Conservation (phyloP, 2,329 filamentous ascomycete genomes). For the Gaeumannomyces sp. region DNA sequence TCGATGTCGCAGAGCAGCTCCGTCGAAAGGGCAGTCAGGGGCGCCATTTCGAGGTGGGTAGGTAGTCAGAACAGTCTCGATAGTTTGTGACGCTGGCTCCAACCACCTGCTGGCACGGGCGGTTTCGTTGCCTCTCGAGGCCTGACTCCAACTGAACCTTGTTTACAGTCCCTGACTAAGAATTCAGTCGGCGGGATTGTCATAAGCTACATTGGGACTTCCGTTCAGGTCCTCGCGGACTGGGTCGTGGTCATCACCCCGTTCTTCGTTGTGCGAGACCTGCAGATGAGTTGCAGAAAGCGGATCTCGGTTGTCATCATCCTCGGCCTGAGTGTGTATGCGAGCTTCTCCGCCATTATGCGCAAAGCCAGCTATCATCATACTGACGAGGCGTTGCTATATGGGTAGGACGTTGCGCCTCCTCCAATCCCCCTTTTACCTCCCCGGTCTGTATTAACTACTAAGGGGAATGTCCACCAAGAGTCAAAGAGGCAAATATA, state of each 20-base stretch:
- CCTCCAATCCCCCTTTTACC: neutral
- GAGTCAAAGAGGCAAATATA: constrained; percentile 12
- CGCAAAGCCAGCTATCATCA: constrained; percentile 18
- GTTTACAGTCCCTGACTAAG: too few species aligned
- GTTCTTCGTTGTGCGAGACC: constrained; percentile 14
- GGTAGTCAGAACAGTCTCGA: too few species aligned
- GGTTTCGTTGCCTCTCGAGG: too few species aligned
- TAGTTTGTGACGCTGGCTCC: too few species aligned
- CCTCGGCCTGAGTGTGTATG: constrained; percentile 23
- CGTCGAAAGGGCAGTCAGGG: too few species aligned
- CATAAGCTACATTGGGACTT: constrained; percentile 13
- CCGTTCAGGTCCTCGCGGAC: constrained; percentile 13
- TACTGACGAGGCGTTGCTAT: constrained; percentile 6
- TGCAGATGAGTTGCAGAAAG: constrained; percentile 13
- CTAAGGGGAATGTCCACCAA: too few species aligned
- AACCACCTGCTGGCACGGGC: too few species aligned
- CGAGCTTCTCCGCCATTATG: constrained; percentile 30
- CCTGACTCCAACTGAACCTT: too few species aligned
- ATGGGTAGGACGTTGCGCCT: neutral
- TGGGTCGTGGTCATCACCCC: constrained; percentile 14
- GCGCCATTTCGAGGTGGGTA: too few species aligned
- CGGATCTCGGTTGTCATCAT: constrained; percentile 14
- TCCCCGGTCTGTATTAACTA: neutral
- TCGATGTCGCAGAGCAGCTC: too few species aligned
- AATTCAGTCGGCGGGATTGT: too few species aligned